These are phyloP conservation scores for Pecoramyces ruminantium DNA, from an alignment of 192 early-diverging fungal genomes.

Conservation along the genomic window DNA sequence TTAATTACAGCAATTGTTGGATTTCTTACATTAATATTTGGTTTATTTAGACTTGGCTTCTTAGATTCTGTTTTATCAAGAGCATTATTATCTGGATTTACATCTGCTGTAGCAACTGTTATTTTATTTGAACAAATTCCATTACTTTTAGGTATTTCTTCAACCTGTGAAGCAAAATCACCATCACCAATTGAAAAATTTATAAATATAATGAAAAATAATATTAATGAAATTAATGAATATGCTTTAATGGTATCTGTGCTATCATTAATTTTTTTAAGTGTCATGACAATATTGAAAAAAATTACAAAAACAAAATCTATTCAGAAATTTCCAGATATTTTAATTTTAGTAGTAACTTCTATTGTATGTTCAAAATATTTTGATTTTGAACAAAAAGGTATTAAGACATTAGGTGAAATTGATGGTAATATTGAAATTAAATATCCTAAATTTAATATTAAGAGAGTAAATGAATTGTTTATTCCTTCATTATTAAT, in stretches of 20 bases:
- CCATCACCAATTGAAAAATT: slow-evolving; percentile 71
- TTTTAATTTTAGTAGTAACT: slow-evolving; percentile 65
- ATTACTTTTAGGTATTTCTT: slow-evolving; percentile 49
- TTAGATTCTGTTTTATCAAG: slow-evolving; percentile 88
- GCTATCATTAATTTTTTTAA: slow-evolving; percentile 49
- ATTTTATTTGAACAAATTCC: slow-evolving; percentile 77
- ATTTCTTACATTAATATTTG: slow-evolving; percentile 76
- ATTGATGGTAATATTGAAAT: slow-evolving; percentile 48
- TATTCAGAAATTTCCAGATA: slow-evolving; percentile 78
- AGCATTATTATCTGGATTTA: slow-evolving; percentile 86
- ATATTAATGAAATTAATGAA: slow-evolving; percentile 46
- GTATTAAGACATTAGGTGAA: slow-evolving; percentile 59
- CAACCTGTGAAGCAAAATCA: slow-evolving; percentile 46
- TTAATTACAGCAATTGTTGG: slow-evolving; percentile 75
- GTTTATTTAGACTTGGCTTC: slow-evolving; percentile 94
- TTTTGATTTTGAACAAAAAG: slow-evolving; percentile 54
- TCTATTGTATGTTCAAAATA: slow-evolving; percentile 43
- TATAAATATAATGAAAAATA: slow-evolving; percentile 33
- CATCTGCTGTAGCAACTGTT: slow-evolving; percentile 82
- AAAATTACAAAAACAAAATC: slow-evolving; percentile 16
- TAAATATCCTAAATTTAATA: slow-evolving; percentile 37
- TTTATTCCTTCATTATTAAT: slow-evolving; percentile 74
- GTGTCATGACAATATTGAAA: slow-evolving; percentile 36
- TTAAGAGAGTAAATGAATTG: slow-evolving; percentile 42
- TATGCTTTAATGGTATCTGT: slow-evolving; percentile 57